Conservation (phyloP, 2,329 filamentous ascomycete species). For the Talaromyces piceae region DNA sequence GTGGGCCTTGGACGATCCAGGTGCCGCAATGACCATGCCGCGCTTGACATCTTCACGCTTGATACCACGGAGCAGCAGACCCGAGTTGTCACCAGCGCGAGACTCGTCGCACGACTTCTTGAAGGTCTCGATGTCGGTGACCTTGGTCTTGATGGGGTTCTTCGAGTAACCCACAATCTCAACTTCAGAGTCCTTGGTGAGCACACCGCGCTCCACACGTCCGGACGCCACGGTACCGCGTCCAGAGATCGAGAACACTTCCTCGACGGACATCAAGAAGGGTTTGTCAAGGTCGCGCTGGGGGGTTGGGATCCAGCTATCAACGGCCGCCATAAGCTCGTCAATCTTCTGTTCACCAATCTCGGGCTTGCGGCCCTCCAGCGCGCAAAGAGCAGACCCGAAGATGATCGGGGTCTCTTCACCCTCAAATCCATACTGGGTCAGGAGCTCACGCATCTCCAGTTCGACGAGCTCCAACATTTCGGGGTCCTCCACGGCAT, state of each 20-base stretch:
- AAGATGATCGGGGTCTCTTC: constrained; percentile 96
- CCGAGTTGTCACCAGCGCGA: constrained; percentile 94
- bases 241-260: constrained; percentile 81
- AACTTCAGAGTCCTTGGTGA: constrained; percentile 92
- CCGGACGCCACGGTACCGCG: constrained; percentile 96
- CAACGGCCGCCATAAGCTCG: constrained; percentile 81
- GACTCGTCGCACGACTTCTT: constrained; percentile 99
- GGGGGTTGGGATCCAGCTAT: constrained; percentile 94
- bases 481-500: constrained; percentile 93
- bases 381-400: constrained; percentile 89
- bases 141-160: constrained; percentile 90
- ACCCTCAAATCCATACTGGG: constrained; percentile 90
- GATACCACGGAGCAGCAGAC: constrained; percentile 89
- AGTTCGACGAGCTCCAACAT: constrained; percentile 99
- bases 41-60: constrained; percentile 90
- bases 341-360: constrained; percentile 86
- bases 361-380: constrained; percentile 78
- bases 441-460: constrained; percentile 98
- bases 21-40: constrained; percentile 88
- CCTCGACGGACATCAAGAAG: constrained; percentile 97
- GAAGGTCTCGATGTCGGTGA: constrained; percentile 99
- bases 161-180: constrained; percentile 85
- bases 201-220: constrained; percentile 87
- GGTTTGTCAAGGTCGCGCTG: constrained; percentile 93
- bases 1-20: constrained; percentile 77